phyloP scores from a whole-genome alignment of 495 filamentous ascomycete species.

The Chaetomium tenue region DNA sequence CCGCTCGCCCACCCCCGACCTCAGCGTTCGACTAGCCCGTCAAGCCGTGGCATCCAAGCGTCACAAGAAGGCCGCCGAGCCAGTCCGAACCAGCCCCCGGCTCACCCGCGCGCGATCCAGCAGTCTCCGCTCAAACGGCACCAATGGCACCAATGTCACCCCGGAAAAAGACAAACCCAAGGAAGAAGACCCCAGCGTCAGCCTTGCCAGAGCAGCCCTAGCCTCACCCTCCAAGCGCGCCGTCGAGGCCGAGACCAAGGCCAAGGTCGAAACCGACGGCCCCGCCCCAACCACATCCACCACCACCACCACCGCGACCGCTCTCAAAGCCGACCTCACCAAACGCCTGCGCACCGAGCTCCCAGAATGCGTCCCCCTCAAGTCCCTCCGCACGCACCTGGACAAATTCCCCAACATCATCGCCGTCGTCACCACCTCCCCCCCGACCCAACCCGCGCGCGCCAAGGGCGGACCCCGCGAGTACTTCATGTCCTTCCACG shows the following conservation, averaged over 20 bases:
- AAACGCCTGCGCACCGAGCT: constrained; percentile 58
- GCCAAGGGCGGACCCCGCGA: constrained; percentile 67
- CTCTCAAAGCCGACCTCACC: constrained; percentile 41
- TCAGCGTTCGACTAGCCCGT: constrained; percentile 40
- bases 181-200: constrained; percentile 8
- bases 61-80: constrained; percentile 30
- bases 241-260: constrained; percentile 2
- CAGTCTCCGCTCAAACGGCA: constrained; percentile 29
- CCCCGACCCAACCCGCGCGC: constrained; percentile 53
- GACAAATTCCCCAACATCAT: constrained; percentile 60
- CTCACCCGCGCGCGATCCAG: constrained; percentile 30
- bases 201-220: constrained; percentile 6
- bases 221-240: constrained; percentile 19
- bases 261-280: constrained; percentile 5
- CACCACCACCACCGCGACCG: constrained; percentile 24
- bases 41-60: constrained; percentile 35
- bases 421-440: constrained; percentile 61
- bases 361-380: constrained; percentile 67
- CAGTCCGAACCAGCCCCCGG: constrained; percentile 27
- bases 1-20: constrained; percentile 25
- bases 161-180: constrained; percentile 17
- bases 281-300: neutral
- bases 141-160: constrained; percentile 5
- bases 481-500: constrained; percentile 63
- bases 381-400: constrained; percentile 57